A percentile compares a stretch with the other conserved stretches of the same genome.
phyloP scores from a whole-genome alignment of 148 eudicot species.

The Dianthus caryophyllus region DNA sequence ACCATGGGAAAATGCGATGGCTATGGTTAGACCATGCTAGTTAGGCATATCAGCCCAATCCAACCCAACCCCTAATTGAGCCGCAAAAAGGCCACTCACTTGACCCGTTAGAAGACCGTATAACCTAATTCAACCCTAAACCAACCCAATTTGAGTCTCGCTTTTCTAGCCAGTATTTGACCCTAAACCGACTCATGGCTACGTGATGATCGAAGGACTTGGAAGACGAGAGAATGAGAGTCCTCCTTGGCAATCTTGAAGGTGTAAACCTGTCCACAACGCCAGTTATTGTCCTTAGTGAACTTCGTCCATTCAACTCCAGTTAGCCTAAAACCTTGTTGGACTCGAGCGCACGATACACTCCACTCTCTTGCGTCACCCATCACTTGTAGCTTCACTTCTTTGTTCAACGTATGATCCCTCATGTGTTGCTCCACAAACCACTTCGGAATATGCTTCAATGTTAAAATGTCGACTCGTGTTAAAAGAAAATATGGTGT shows the following conservation, averaged over 20 bases:
- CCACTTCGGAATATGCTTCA: slow-evolving; percentile 5
- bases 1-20: too few relatives aligned
- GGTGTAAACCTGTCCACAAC: not conserved
- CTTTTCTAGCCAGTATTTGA: too few relatives aligned
- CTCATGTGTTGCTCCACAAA: slow-evolving; percentile 9
- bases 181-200: not conserved
- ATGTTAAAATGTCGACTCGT: too few relatives aligned
- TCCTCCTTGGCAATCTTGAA: slow-evolving; percentile 4
- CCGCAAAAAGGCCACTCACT: too few relatives aligned
- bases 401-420: not conserved
- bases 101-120: too few relatives aligned
- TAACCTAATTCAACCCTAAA: too few relatives aligned
- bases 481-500: too few relatives aligned
- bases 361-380: slow-evolving; percentile 22
- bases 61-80: too few relatives aligned
- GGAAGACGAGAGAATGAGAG: not conserved
- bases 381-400: not conserved
- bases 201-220: not conserved
- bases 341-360: not conserved
- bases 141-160: too few relatives aligned
- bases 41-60: too few relatives aligned
- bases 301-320: slow-evolving; percentile 18
- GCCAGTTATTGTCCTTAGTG: slow-evolving; percentile 7
- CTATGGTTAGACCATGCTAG: too few relatives aligned
- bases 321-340: not conserved